Base-by-base conservation (phyloP, 2,329 filamentous ascomycete genomes). In the Aspergillus sp. region DNA sequence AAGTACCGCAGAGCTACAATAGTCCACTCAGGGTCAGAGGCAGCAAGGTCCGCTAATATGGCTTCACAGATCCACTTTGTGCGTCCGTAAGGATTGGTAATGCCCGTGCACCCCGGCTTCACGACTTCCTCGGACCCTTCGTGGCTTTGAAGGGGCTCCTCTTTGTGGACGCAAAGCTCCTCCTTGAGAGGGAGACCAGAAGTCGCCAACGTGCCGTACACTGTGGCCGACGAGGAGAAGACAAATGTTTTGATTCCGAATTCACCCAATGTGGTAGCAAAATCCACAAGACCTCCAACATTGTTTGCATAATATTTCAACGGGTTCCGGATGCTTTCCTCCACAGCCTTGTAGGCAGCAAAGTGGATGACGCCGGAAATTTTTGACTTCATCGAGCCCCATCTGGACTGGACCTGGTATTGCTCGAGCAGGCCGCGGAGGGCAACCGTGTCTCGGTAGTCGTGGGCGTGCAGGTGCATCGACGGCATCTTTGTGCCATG, bases 31-130 rank as follows among this genome's bases (percentile, higher is more conserved):
- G 85, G 81, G 69, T 89, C 85, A 3, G 87, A 82, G 18, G 78
- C 74, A 14, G 85, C 85, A 46, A 87, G 73, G 68, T 89, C 87
- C 14, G 84, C 83, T 14, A 89, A 75, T 51, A 89, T 88, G 9
- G 85, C 85, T 69, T 89, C 87, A 60, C 84, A 85, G 74, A 89
- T 86, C 79, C 85, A 89, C 71, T 89, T 89, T 2, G 86, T 85
- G 55, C 87, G 81, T 18, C 86, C 87, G 67, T 89, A 89, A 1
- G 87, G 86, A 65, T 85, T 87, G 14, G 85, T 87, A 59, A 89
- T 79, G 10, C 86, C 85, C 16, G 80, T 77, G 32, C 79, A 82
- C 12, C 84, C 84, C 12, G 81, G 77, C 45, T 80, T 69, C 31
- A 79, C 74, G 11, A 71, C 71, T 31, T 74, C 75, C 54, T 80